Evolutionary conservation across 768 basidiomycete species (phyloP), one percentile per base, ranked within the genome.

Genomic region (Calocera cornea): DNA sequence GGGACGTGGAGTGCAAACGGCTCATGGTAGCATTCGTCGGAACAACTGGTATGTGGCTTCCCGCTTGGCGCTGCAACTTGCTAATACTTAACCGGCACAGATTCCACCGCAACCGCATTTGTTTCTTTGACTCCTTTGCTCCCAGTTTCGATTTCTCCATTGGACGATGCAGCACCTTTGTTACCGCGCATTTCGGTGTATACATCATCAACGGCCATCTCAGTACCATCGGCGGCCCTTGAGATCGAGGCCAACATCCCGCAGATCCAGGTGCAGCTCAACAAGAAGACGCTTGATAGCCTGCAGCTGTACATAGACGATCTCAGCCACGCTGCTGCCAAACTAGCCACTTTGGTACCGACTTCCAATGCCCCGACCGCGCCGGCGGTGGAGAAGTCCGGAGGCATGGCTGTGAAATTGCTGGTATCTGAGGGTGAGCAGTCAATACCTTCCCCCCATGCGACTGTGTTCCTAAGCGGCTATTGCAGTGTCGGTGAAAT

Each of bases 261-360:
- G 16, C 86, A 86, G 2, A 75, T 89, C n/a, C 73, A 74, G 41
- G 69, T 76, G 34, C 69, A 70, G 41, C 71, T 92, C 63, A 80
- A 83, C 11, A 95, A 97, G 75, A 72, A 77, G 3, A 69, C 79
- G 1, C 76, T 94, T 8, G 92, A 97, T 73, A 83, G 84, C 14
- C 75, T 98, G 19, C 93, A 97, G 75, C 88, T 87, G 72, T 91
- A 89, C 81, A 87, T 86, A 7, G 97, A 99, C 73, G 94, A 97
- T 73, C 74, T 87, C 31, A 78, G 86, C n/a, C 91, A 89, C 72
- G 81, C 54, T 10, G 54, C 54, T 2, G 31, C 54, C 14, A 60
- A 33, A 27, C 11, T 60, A 16, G 14, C 14, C 11, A 5, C 54
- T 31, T 22, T 60, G 8, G 27, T 33, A 33, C 54, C 54, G 19